These are phyloP conservation scores for Naganishia liquefaciens DNA, from an alignment of 1,284 basidiomycete genomes.

Conservation along the genomic window DNA sequence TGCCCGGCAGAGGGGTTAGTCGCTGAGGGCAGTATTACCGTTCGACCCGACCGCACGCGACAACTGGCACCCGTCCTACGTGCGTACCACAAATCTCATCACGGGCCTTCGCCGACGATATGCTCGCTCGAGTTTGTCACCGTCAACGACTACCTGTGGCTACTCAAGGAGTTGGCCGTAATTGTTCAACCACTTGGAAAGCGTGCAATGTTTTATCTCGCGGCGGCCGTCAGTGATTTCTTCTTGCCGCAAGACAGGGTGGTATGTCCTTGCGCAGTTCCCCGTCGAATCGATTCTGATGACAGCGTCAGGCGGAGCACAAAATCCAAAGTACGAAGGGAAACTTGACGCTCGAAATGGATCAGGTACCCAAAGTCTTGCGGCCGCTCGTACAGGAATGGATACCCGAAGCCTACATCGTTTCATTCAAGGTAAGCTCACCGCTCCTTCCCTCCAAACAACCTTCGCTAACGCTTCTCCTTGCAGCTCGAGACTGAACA, in stretches of 20 bases:
- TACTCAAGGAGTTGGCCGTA: conserved; percentile 74
- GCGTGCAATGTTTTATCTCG: conserved; percentile 88
- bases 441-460: neutral
- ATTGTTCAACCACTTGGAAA: conserved; percentile 64
- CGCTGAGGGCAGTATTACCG: conserved; percentile 59
- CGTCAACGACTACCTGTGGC: conserved; percentile 94
- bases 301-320: conserved; percentile 73
- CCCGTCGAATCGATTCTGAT: conserved; percentile 3
- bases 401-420: conserved; percentile 86
- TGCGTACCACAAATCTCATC: conserved; percentile 77
- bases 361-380: conserved; percentile 95
- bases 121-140: conserved; percentile 80
- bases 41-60: conserved; percentile 63
- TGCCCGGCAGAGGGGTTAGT: conserved; percentile 58
- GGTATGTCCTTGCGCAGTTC: conserved; percentile 59
- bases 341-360: conserved; percentile 92
- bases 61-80: conserved; percentile 72
- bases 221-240: conserved; percentile 96
- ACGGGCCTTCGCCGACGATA: conserved; percentile 8
- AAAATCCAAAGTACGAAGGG: conserved; percentile 97
- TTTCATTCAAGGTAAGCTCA: conserved; percentile 84
- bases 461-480: neutral
- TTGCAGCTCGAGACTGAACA: conserved; percentile 90
- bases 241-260: conserved; percentile 88
- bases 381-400: conserved; percentile 91